Evolutionary conservation across 2,329 filamentous ascomycete species (phyloP).

Genomic region (Paracamarosporium sp.): DNA sequence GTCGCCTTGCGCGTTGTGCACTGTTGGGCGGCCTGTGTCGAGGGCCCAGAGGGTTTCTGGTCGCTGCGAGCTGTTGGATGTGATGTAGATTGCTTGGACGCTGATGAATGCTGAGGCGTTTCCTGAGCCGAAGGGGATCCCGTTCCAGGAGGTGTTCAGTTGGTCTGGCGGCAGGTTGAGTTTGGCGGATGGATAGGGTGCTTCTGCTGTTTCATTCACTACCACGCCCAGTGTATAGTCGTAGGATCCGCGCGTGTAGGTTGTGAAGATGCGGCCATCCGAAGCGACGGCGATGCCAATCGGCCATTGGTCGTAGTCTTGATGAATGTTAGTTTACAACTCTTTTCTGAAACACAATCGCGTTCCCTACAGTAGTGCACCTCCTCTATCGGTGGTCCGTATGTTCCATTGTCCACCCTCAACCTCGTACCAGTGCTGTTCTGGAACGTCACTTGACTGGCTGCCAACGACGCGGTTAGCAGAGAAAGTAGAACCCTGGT

Average conservation of each 20-base stretch:
- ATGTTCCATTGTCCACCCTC: slow-evolving; percentile 1
- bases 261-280: slow-evolving; percentile 57
- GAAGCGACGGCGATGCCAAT: slow-evolving; percentile 58
- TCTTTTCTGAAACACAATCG: background rate
- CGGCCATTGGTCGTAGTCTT: slow-evolving; percentile 55
- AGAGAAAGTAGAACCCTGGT: background rate
- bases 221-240: slow-evolving; percentile 57
- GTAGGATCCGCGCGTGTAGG: slow-evolving; percentile 57
- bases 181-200: slow-evolving; percentile 51
- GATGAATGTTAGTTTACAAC: background rate
- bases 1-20: slow-evolving; percentile 45
- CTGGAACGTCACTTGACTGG: slow-evolving; percentile 2
- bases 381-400: slow-evolving; percentile 2
- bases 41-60: slow-evolving; percentile 53
- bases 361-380: background rate
- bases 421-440: background rate
- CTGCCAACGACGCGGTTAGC: background rate
- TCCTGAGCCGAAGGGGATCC: slow-evolving; percentile 53
- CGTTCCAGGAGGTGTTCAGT: slow-evolving; percentile 51
- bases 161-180: slow-evolving; percentile 55
- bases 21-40: slow-evolving; percentile 54
- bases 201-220: slow-evolving; percentile 55
- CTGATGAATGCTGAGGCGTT: slow-evolving; percentile 55
- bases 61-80: slow-evolving; percentile 43
- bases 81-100: slow-evolving; percentile 60